Conservation (phyloP, 169 alveolate species). For the Plasmodium berghei region DNA sequence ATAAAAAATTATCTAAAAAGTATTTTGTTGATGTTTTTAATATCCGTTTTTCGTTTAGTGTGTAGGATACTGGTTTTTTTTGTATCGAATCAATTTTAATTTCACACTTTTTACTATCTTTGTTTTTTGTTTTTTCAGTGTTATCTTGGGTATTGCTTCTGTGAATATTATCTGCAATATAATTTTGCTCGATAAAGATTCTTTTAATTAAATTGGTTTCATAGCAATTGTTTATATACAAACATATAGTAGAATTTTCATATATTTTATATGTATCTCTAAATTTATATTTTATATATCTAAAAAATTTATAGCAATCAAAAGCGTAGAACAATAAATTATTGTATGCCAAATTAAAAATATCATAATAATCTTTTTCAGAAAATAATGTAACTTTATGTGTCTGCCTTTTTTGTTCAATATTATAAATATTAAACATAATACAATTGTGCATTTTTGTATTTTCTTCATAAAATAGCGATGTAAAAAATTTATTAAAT, state of each 20-base stretch:
- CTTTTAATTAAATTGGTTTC: constrained; percentile 64
- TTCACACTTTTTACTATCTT: background rate
- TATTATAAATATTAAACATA: constrained; percentile 64
- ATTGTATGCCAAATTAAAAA: constrained; percentile 33
- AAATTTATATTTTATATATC: constrained; percentile 36
- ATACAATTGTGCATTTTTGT: constrained; percentile 53
- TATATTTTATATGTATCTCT: constrained; percentile 46
- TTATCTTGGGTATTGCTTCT: background rate
- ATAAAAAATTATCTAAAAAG: constrained; percentile 29
- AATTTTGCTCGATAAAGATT: constrained; percentile 39
- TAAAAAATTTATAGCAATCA: constrained; percentile 56
- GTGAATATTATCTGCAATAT: background rate
- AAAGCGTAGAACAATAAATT: constrained; percentile 55
- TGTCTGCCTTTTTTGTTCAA: constrained; percentile 66
- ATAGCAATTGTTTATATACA: constrained; percentile 37
- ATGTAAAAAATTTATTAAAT: constrained; percentile 61
- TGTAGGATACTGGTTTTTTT: background rate
- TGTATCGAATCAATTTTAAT: too few species aligned
- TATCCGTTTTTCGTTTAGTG: constrained; percentile 39
- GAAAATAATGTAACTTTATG: constrained; percentile 50
- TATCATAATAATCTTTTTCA: constrained; percentile 49
- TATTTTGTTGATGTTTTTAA: constrained; percentile 56
- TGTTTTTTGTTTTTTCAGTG: background rate
- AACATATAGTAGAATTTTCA: constrained; percentile 65
- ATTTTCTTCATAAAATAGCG: constrained; percentile 48